Evolutionary conservation across 2,329 filamentous ascomycete species (phyloP), one percentile per base, ranked within the genome.

Genomic region (Macrophomina phaseolina): DNA sequence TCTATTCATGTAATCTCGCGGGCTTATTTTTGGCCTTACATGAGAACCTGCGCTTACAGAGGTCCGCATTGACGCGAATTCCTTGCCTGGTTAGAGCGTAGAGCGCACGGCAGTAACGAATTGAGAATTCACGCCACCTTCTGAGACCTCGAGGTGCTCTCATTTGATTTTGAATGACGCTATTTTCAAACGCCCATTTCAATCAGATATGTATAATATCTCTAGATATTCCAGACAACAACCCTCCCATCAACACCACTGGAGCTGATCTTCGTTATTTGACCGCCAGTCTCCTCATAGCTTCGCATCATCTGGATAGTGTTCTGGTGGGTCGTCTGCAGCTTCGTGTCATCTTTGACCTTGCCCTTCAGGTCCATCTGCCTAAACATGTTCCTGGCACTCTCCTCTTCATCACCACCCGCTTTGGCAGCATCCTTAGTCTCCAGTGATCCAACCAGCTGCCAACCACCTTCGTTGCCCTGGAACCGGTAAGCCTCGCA

Each of bases 351-450:
- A 74, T 97, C 93, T 81, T 97, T 97, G 69, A 95, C 95, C 85
- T 95, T 97, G 69, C 95, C 95, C 85, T 95, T 97, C 71, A 99
- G 85, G 80, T 99, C 95, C 95, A 99, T 98, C 83, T 97, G 94
- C 74, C 89, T 89, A 83, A 99, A 99, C 93, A 98, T 97, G 81
- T 98, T 97, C 78, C 97, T 83, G 30, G 95, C 95, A 70, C 91
- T 95, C 79, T 98, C 95, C 80, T 98, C 95, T 2, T 80, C 82
- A 65, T 84, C 78, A 49, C 87, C 90, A 34, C 85, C 82, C 60
- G 87, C 77, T 16, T 36, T 49, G 6, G 42, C 30, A 42, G 9
- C 52, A 14, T 40, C 84, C 81, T 94, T 93, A 58, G 84, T 83
- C 81, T 97, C 94, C 68, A 98, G 82, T 4, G 92, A 90, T 38